These are phyloP conservation scores for Acmispon strigosus DNA, from an alignment of 306 rosid species.

Conservation along the genomic window DNA sequence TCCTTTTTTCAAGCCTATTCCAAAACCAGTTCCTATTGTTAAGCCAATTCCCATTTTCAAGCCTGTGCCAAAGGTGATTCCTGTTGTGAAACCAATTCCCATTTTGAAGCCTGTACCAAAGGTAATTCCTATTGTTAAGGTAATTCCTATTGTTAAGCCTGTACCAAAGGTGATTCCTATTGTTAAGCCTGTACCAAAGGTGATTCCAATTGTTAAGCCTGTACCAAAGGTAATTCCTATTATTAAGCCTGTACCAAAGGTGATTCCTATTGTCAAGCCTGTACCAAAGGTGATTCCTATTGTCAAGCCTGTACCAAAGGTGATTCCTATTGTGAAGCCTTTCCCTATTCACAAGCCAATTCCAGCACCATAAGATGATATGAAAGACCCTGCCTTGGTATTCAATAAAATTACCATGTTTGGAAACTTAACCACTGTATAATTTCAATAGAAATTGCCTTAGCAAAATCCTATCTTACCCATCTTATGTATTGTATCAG, in stretches of 20 bases:
- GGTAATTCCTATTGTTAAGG: not conserved
- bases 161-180: not conserved
- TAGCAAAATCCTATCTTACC: not conserved
- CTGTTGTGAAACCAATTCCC: conserved; percentile 8
- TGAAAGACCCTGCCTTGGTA: not conserved
- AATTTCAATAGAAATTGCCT: not conserved
- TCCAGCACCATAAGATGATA: not conserved
- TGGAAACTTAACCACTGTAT: not conserved
- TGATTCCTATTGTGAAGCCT: not conserved
- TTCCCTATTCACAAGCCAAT: conserved; percentile 18
- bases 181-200: conserved; percentile 11
- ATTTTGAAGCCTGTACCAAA: conserved; percentile 8
- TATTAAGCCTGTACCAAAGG: too few relatives aligned
- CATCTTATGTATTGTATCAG: not conserved
- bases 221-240: conserved; percentile 10
- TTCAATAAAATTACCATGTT: not conserved
- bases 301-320: conserved; percentile 11
- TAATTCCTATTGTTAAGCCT: conserved; percentile 7
- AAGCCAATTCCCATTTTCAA: not conserved
- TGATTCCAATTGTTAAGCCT: conserved; percentile 11
- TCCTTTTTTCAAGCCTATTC: not conserved
- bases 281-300: not conserved
- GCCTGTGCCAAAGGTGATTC: not conserved
- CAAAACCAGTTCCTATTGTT: not conserved
- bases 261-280: conserved; percentile 6